These are phyloP conservation scores for Lasiosphaeria miniovina DNA, from an alignment of 495 filamentous ascomycete genomes.

Conservation along the genomic window DNA sequence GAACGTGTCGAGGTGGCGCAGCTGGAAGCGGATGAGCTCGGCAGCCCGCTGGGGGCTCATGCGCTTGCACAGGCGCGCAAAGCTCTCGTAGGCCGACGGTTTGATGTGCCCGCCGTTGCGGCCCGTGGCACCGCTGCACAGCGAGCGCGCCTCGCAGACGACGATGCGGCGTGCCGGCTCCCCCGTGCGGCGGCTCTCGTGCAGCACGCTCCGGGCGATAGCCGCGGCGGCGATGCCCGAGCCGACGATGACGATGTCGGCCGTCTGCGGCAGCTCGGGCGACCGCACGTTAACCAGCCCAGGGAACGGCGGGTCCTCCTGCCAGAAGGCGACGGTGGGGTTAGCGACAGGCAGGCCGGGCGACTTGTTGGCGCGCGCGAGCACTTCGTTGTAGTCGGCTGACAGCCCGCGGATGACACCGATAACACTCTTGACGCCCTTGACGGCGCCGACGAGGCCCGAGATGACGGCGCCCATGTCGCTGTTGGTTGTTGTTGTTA, in stretches of 20 bases:
- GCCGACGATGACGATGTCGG: constrained; percentile 1
- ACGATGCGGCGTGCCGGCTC: background rate
- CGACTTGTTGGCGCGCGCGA: background rate
- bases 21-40: constrained; percentile 1
- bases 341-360: background rate
- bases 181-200: background rate
- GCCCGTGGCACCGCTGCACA: constrained; percentile 3
- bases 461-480: constrained; percentile 1
- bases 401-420: background rate
- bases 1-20: constrained; percentile 1
- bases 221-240: constrained; percentile 1
- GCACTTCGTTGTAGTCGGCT: background rate
- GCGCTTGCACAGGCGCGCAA: background rate
- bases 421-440: constrained; percentile 1
- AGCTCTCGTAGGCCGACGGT: background rate
- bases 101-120: constrained; percentile 4
- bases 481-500: background rate
- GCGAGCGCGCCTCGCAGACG: background rate
- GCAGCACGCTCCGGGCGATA: background rate
- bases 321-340: constrained; percentile 2
- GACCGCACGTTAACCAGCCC: background rate
- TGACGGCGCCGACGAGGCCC: background rate
- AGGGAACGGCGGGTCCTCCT: constrained; percentile 1
- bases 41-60: background rate
- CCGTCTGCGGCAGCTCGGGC: background rate